Evolutionary conservation across 805 yeast genomes (phyloP), one percentile per base, ranked within the genome.

Genomic region (Sungouiozyma ichnusensis): DNA sequence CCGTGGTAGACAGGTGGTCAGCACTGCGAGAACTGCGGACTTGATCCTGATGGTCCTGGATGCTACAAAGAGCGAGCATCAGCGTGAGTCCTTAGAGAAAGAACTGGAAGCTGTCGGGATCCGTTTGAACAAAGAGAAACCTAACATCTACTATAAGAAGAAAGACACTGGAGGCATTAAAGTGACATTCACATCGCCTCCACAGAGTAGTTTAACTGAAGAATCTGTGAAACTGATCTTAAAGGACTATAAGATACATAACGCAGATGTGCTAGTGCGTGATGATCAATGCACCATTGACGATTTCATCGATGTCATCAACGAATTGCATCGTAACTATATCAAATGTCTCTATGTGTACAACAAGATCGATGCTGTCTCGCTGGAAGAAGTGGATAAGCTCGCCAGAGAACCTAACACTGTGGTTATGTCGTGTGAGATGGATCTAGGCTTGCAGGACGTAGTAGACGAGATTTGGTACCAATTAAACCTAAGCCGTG

Each of bases 21-120:
- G 97, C 2, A 92, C 96, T 0, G 95, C 97, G 0, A 81, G 92
- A 61, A 90, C 97, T 0, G 87, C 96, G 0, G 97, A 92, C 58
- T 67, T 90, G 57, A 81, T 90, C 47, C 66, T 90, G 56, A 92
- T 90, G 95, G 87, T 90, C 42, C 66, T 90, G 49, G 98, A 90
- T 65, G 96, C 97, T 1, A 90, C 98, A 2, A 92, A 92, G 60
- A 85, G 94, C 20, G 79, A 78, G 20, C 87, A 88, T 53, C 98
- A 90, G 63, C 71, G 97, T 49, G 78, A 73, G 53, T 84, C 88
- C 43, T 69, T 90, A 49, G 97, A 90, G 57, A 74, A 74, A 44
- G 98, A 90, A 66, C 69, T 90, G 50, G 97, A 90, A 57, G 79
- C 92, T 4, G 94, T 90, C 59, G 98, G 98, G 1, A 87, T 90